Conservation (phyloP, 306 rosid species). For the Hippophae tibetana region DNA sequence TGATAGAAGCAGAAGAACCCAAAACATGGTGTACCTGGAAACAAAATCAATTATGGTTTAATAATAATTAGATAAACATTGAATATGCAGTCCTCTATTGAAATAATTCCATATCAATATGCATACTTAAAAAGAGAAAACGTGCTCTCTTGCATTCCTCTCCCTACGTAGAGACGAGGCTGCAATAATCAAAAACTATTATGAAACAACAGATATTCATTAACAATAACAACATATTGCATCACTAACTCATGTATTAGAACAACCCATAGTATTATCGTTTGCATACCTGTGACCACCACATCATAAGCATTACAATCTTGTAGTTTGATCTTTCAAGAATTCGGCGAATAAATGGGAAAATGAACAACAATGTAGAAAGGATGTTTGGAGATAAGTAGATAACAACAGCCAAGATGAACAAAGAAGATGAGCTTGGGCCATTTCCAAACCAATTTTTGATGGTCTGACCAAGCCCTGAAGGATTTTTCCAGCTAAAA, state of each 20-base stretch:
- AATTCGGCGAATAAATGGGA: conserved; percentile 68
- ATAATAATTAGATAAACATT: conserved; percentile 25
- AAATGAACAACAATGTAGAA: conserved; percentile 57
- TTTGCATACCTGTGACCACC: conserved; percentile 93
- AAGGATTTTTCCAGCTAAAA: conserved; percentile 65
- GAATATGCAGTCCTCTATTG: conserved; percentile 12
- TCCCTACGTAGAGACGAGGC: conserved; percentile 96
- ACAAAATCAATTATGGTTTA: conserved; percentile 20
- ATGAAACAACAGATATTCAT: conserved; percentile 1
- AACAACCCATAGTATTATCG: neutral
- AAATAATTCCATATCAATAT: conserved; percentile 14
- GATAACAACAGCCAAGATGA: conserved; percentile 71
- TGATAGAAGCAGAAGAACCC: conserved; percentile 69
- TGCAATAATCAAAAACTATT: conserved; percentile 21
- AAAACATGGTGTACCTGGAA: conserved; percentile 77
- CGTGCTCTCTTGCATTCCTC: conserved; percentile 97
- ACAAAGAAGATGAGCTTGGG: conserved; percentile 76
- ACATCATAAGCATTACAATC: conserved; percentile 62
- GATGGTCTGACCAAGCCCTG: conserved; percentile 81
- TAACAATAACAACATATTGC: no score
- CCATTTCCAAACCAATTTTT: conserved; percentile 85
- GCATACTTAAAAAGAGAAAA: conserved; percentile 68
- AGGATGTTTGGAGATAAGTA: conserved; percentile 89
- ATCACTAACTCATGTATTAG: no score
- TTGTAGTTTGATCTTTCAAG: conserved; percentile 62